Conservation (phyloP, 2,329 filamentous ascomycete genomes). For the Botryotinia narcissicola region DNA sequence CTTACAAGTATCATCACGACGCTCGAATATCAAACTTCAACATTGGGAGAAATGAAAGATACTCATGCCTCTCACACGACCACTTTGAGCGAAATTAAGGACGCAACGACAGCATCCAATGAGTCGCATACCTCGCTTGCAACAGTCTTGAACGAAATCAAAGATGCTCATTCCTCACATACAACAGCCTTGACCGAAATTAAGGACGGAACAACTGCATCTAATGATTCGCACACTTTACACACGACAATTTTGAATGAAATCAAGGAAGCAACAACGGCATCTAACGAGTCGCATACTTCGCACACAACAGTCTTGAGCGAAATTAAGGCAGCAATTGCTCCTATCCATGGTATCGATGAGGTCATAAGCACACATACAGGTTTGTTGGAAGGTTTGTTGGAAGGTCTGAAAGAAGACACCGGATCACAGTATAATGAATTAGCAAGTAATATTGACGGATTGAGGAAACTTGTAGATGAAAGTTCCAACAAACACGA, state of each 20-base stretch:
- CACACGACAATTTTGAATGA: conserved; percentile 19
- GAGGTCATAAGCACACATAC: conserved; percentile 20
- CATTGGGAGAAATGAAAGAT: conserved; percentile 27
- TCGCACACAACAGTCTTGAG: conserved; percentile 20
- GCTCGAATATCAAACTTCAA: conserved; percentile 25
- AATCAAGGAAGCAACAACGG: conserved; percentile 28
- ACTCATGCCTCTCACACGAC: neutral
- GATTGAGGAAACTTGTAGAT: conserved; percentile 29
- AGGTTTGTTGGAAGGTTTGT: conserved; percentile 27
- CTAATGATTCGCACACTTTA: conserved; percentile 2
- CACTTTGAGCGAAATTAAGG: too few relatives aligned
- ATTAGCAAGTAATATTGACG: conserved; percentile 27
- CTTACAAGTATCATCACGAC: conserved; percentile 27
- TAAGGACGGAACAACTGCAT: neutral
- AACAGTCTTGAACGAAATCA: too few relatives aligned
- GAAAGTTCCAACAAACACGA: conserved; percentile 25
- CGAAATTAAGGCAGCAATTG: conserved; percentile 13
- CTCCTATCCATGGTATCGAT: neutral
- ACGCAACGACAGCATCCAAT: too few relatives aligned
- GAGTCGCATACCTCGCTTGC: too few relatives aligned
- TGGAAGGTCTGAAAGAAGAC: conserved; percentile 26
- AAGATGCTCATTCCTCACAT: neutral
- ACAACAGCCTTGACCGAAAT: conserved; percentile 23
- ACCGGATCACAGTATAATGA: conserved; percentile 23
- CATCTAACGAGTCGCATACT: conserved; percentile 24